phyloP scores from a whole-genome alignment of 2,329 filamentous ascomycete species.

The Lasiodiplodia citricola region DNA sequence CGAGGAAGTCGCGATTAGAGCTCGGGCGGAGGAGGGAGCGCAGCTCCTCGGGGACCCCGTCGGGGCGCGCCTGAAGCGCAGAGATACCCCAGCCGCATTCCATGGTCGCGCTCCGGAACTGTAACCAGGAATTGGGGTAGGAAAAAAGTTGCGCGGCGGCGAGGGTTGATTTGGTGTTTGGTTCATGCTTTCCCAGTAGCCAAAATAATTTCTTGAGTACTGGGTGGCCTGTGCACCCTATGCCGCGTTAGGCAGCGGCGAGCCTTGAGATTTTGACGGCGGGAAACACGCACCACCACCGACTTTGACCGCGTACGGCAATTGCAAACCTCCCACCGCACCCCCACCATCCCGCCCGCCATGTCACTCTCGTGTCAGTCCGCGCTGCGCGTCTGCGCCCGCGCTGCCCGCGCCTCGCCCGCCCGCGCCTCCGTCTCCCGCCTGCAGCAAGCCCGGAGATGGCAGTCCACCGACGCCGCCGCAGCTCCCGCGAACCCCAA shows the following conservation, averaged over 20 bases:
- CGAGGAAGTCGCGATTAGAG: constrained; percentile 69
- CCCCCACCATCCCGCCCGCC: constrained; percentile 29
- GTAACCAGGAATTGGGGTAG: constrained; percentile 2
- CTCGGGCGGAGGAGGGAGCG: constrained; percentile 68
- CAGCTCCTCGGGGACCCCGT: constrained; percentile 72
- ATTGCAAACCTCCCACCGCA: constrained; percentile 19
- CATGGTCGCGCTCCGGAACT: constrained; percentile 16
- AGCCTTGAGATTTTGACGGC: constrained; percentile 33
- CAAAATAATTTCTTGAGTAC: constrained; percentile 29
- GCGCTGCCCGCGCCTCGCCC: constrained; percentile 37
- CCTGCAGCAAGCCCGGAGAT: constrained; percentile 66
- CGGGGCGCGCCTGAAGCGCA: constrained; percentile 43
- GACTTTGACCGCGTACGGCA: constrained; percentile 5
- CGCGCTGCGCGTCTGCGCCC: constrained; percentile 52
- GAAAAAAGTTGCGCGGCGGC: neutral
- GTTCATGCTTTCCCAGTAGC: neutral
- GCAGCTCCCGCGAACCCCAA: constrained; percentile 76
- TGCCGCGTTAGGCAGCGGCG: constrained; percentile 28
- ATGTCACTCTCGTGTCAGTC: constrained; percentile 54
- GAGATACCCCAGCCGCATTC: constrained; percentile 25
- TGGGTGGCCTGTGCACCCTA: constrained; percentile 32
- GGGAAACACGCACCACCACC: constrained; percentile 24
- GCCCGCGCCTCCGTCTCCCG: constrained; percentile 43
- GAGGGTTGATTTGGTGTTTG: constrained; percentile 28
- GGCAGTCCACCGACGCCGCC: constrained; percentile 81